Percentiles rank a stretch among this genome's conserved stretches.
These are phyloP conservation scores for Capsaspora owczarzaki DNA, from an alignment of 78 protist species.

Conservation along the genomic window DNA sequence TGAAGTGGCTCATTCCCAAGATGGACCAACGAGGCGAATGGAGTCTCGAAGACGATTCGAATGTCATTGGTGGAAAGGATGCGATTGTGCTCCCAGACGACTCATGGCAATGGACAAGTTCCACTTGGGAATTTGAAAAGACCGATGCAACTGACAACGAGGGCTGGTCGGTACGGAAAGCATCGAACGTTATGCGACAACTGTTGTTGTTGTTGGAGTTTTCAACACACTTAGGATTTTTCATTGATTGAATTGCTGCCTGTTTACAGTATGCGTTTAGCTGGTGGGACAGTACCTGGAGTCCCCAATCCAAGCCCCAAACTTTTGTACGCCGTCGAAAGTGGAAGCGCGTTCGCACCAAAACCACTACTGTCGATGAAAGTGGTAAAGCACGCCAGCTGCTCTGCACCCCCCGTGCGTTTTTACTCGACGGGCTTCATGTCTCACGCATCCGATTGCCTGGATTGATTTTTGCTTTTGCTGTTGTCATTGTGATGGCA, in stretches of 20 bases:
- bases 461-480: no score
- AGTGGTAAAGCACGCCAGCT: no score
- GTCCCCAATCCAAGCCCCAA: background rate
- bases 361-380: no score
- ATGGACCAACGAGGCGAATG: conserved; percentile 7
- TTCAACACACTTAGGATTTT: no score
- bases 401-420: no score
- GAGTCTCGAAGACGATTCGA: conserved; percentile 1
- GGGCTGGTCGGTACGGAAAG: background rate
- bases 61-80: background rate
- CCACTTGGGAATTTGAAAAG: background rate
- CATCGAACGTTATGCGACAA: no score
- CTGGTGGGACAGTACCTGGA: background rate
- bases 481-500: no score
- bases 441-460: no score
- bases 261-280: background rate
- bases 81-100: background rate
- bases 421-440: no score
- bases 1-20: conserved; percentile 5
- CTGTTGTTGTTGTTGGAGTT: background rate
- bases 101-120: background rate
- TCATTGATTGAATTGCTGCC: no score
- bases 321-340: background rate
- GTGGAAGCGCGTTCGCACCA: no score
- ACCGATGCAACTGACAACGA: background rate